phyloP scores from a whole-genome alignment of 495 filamentous ascomycete species.

The Penicillium longicatenatum region DNA sequence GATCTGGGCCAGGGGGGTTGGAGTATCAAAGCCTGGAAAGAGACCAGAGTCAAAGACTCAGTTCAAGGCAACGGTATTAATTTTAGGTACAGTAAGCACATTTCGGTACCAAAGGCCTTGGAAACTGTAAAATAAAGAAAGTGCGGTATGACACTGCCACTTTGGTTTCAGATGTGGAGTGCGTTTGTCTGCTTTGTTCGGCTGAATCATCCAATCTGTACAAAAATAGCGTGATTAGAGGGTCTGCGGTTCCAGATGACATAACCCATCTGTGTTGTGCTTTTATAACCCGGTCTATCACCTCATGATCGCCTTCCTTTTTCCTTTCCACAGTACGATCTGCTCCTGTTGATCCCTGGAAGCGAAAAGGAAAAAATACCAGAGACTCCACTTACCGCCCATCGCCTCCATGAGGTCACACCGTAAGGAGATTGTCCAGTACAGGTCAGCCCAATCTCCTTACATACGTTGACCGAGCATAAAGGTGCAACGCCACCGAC shows the following conservation, averaged over 20 bases:
- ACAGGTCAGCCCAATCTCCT: too few species aligned
- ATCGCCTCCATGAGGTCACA: background rate
- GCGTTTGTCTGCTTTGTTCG: background rate
- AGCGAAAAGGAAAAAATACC: background rate
- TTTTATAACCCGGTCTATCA: background rate
- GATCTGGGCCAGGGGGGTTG: background rate
- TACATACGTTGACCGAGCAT: background rate
- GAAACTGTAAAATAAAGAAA: background rate
- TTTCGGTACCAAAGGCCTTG: background rate
- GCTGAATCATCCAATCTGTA: slow-evolving; percentile 2
- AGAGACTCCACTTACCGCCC: background rate
- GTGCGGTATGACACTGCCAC: background rate
- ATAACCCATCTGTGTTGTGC: too few species aligned
- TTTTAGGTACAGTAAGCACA: background rate
- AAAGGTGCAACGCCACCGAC: too few species aligned
- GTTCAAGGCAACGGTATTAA: background rate
- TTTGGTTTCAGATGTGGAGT: slow-evolving; percentile 4
- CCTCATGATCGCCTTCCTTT: background rate
- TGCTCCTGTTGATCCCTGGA: background rate
- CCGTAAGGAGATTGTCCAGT: background rate
- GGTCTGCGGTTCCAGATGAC: too few species aligned
- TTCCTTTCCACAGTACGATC: background rate
- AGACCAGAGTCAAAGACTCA: background rate
- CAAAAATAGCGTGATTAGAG: background rate
- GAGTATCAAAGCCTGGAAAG: background rate